Evolutionary conservation across 768 basidiomycete genomes (phyloP).

Genomic region (Hydnum rufescens): DNA sequence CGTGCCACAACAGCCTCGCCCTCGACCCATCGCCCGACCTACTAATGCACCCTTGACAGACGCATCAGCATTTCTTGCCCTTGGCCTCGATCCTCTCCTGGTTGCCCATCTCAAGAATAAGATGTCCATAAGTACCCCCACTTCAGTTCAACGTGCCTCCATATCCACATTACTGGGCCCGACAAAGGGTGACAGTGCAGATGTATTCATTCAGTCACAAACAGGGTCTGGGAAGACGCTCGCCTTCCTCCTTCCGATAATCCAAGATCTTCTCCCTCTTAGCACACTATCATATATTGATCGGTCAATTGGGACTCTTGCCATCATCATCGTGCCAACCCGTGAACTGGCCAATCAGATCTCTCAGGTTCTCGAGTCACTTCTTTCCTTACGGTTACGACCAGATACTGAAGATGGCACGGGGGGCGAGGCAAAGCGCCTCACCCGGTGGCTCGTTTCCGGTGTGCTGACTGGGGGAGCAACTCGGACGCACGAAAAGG

Average conservation of each 20-base stretch:
- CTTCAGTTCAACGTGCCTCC: conserved; percentile 67
- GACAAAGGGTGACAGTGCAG: conserved; percentile 24
- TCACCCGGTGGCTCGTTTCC: conserved; percentile 86
- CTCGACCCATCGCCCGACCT: conserved; percentile 23
- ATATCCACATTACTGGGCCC: conserved; percentile 40
- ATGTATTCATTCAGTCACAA: conserved; percentile 88
- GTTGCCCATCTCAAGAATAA: conserved; percentile 57
- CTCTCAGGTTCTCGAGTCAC: conserved; percentile 72
- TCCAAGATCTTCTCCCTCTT: conserved; percentile 83
- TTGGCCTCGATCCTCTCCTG: conserved; percentile 70
- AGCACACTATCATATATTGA: conserved; percentile 85
- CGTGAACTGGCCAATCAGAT: conserved; percentile 95
- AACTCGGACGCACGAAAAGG: conserved; percentile 88
- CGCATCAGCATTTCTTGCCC: conserved; percentile 57
- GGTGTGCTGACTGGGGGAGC: conserved; percentile 88
- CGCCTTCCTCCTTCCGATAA: conserved; percentile 81
- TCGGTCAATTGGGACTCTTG: conserved; percentile 83
- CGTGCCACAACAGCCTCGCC: conserved; percentile 17
- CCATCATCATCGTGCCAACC: conserved; percentile 86
- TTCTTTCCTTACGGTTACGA: conserved; percentile 59
- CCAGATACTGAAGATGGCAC: conserved; percentile 20
- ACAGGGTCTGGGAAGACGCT: conserved; percentile 96
- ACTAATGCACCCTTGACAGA: conserved; percentile 70
- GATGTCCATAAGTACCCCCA: conserved; percentile 70
- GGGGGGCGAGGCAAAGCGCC: conserved; percentile 24